Evolutionary conservation across 2,329 filamentous ascomycete species (phyloP).

Genomic region (Nigrospora oryzae): DNA sequence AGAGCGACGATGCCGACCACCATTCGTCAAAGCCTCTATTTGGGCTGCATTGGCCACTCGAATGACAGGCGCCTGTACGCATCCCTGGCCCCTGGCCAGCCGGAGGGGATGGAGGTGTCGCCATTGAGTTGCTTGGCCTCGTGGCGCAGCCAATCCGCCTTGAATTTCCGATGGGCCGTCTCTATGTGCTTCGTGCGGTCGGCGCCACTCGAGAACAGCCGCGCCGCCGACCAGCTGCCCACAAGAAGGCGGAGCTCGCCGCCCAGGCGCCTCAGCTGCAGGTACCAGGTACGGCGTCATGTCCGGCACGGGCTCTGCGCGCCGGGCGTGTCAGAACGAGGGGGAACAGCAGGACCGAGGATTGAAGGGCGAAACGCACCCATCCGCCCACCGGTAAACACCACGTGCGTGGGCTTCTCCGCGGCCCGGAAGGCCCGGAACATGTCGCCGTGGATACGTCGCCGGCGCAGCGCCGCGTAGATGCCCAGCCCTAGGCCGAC

Average conservation of each 20-base stretch:
- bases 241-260: slow-evolving; percentile 54
- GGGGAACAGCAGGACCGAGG: background rate
- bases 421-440: slow-evolving; percentile 53
- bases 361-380: no score
- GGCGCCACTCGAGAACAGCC: slow-evolving; percentile 43
- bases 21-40: no score
- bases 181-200: slow-evolving; percentile 49
- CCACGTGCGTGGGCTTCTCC: slow-evolving; percentile 53
- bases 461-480: slow-evolving; percentile 47
- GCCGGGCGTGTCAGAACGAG: background rate
- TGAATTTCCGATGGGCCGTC: slow-evolving; percentile 53
- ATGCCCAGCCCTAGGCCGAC: slow-evolving; percentile 52
- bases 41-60: no score
- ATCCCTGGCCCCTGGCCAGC: no score
- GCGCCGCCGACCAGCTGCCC: slow-evolving; percentile 44
- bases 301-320: slow-evolving; percentile 50
- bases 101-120: slow-evolving; percentile 15
- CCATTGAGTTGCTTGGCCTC: slow-evolving; percentile 48
- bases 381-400: slow-evolving; percentile 52
- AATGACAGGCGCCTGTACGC: no score
- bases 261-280: slow-evolving; percentile 48
- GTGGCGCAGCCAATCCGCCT: slow-evolving; percentile 52
- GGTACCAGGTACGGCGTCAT: slow-evolving; percentile 42
- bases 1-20: no score
- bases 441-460: slow-evolving; percentile 45